phyloP scores from a whole-genome alignment of 331 rosid species.

The Quercus phellos region DNA sequence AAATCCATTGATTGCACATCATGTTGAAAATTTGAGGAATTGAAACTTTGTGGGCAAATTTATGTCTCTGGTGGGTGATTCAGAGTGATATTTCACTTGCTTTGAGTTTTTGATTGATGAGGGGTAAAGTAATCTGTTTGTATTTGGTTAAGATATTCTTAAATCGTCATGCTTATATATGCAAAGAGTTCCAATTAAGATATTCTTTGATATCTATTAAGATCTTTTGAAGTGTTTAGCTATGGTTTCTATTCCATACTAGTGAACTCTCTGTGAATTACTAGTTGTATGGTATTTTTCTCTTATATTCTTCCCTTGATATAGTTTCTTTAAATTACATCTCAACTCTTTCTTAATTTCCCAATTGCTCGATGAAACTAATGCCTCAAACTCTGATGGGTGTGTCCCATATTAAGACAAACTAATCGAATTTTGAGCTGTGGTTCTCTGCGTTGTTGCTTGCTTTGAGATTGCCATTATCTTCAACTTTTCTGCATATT shows the following conservation, averaged over 20 bases:
- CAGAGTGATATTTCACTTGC: background rate
- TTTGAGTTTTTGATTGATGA: background rate
- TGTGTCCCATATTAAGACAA: background rate
- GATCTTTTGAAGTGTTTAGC: background rate
- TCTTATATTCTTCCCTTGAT: background rate
- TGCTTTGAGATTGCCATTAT: background rate
- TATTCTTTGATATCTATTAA: background rate
- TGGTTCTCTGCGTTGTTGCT: slow-evolving; percentile 11
- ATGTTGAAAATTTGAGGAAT: slow-evolving; percentile 11
- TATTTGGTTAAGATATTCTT: background rate
- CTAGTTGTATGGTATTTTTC: background rate
- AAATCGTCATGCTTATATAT: background rate
- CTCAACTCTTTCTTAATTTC: background rate
- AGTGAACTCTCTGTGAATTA: background rate
- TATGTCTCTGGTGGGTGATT: slow-evolving; percentile 20
- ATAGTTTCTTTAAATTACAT: background rate
- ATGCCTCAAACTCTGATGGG: background rate
- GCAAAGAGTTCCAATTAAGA: background rate
- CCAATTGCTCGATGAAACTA: background rate
- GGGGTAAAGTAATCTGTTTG: background rate
- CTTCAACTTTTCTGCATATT: background rate
- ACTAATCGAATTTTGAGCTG: background rate
- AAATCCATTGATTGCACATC: slow-evolving; percentile 6
- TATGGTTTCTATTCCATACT: background rate
- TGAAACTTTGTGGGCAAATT: slow-evolving; percentile 2